A percentile compares a stretch with the other conserved stretches of the same genome.
Evolutionary conservation across 768 basidiomycete genomes (phyloP).

Genomic region (Mycena epipterygia): DNA sequence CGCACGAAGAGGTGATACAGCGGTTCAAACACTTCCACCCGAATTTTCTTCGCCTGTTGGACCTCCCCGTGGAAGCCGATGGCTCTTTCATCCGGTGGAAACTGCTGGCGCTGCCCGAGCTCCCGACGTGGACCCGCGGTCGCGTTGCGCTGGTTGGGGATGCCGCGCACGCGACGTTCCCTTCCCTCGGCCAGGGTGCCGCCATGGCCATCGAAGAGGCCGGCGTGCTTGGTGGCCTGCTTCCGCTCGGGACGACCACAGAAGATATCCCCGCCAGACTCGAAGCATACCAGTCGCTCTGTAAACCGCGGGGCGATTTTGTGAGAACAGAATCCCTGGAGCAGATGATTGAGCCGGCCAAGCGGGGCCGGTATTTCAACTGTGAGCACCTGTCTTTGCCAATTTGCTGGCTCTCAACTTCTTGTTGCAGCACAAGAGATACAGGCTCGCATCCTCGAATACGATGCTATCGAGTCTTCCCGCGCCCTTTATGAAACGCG

Average conservation of each 20-base stretch:
- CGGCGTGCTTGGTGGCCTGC: constrained; percentile 3
- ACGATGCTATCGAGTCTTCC: no score
- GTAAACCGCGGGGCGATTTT: constrained; percentile 19
- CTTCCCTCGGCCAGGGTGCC: constrained; percentile 8
- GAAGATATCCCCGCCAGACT: constrained; percentile 16
- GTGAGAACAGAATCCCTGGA: constrained; percentile 1
- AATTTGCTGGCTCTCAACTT: not conserved
- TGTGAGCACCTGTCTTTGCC: not conserved
- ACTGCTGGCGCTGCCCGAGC: constrained; percentile 4
- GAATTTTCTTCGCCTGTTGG: not conserved
- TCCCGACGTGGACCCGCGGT: constrained; percentile 17
- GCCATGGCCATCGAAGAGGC: constrained; percentile 20
- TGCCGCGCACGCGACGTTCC: constrained; percentile 8
- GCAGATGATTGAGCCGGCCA: constrained; percentile 2
- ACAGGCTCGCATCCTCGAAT: not conserved
- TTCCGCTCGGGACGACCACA: not conserved
- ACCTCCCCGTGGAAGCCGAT: not conserved
- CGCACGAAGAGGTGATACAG: not conserved
- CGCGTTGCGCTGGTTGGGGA: constrained; percentile 11
- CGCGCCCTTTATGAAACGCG: no score
- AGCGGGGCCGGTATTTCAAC: constrained; percentile 14
- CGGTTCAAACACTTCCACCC: constrained; percentile 6
- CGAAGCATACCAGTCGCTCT: constrained; percentile 4
- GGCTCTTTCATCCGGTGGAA: constrained; percentile 6
- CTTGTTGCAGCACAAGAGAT: not conserved